Conservation (phyloP, 2,329 filamentous ascomycete genomes). For the Phialophora verrucosa region DNA sequence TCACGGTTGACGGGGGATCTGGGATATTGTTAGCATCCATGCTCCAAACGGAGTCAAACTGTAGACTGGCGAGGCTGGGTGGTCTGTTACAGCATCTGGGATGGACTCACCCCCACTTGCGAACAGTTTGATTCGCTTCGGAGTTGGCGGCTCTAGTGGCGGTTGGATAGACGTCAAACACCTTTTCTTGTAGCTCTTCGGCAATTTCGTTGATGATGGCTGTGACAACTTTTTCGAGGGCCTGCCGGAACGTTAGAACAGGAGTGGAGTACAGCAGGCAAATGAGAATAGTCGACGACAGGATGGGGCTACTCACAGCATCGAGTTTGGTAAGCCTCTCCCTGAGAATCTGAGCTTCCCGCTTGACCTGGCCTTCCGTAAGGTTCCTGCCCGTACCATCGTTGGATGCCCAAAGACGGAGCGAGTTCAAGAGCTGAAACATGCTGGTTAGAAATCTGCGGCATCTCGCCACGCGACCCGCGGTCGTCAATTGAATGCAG, state of each 20-base stretch:
- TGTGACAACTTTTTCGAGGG: conserved; percentile 2
- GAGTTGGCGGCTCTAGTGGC: not conserved
- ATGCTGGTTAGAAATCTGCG: conserved; percentile 60
- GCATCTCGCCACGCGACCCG: conserved; percentile 52
- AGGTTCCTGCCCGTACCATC: conserved; percentile 51
- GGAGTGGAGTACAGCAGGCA: not conserved
- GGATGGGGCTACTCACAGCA: conserved; percentile 41
- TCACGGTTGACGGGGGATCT: conserved; percentile 42
- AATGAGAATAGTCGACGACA: not conserved
- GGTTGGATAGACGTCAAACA: not conserved
- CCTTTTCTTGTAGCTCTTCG: conserved; percentile 3
- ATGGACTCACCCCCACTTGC: conserved; percentile 47
- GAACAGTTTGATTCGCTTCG: conserved; percentile 4
- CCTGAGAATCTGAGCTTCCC: conserved; percentile 49
- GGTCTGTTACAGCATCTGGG: not conserved
- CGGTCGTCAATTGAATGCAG: conserved; percentile 63
- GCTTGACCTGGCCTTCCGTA: conserved; percentile 48
- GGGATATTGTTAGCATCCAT: not conserved
- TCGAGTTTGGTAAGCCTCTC: conserved; percentile 52
- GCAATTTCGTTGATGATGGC: not conserved
- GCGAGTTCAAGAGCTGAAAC: conserved; percentile 58
- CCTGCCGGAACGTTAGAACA: conserved; percentile 1
- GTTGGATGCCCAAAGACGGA: conserved; percentile 58
- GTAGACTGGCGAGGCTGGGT: not conserved
- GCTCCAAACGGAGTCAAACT: not conserved